Conservation (phyloP, 2,329 filamentous ascomycete species). For the Trichoderma atrobrunneum region DNA sequence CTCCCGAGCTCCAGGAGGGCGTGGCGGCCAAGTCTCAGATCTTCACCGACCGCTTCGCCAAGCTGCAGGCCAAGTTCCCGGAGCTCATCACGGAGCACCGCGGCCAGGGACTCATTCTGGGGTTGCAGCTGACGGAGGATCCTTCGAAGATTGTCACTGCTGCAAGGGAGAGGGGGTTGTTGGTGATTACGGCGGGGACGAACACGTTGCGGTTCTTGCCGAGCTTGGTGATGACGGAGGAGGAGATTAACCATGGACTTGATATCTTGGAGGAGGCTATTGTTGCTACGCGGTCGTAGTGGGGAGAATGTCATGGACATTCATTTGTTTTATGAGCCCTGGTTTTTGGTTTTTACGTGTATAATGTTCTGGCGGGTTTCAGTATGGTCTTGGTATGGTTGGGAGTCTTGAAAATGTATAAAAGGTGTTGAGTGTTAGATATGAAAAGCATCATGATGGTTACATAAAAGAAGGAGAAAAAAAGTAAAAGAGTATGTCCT, state of each 20-base stretch:
- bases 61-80: conserved; percentile 54
- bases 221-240: conserved; percentile 73
- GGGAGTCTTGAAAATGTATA: conserved; percentile 4
- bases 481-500: neutral
- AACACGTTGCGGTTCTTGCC: conserved; percentile 94
- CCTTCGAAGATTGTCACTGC: conserved; percentile 75
- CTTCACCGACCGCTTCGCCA: conserved; percentile 48
- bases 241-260: conserved; percentile 76
- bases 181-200: conserved; percentile 89
- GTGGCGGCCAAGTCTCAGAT: conserved; percentile 64
- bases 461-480: neutral
- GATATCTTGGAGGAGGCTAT: conserved; percentile 70
- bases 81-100: conserved; percentile 73
- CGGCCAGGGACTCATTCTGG: conserved; percentile 81
- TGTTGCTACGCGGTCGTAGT: conserved; percentile 36
- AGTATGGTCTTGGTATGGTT: neutral
- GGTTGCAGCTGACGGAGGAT: conserved; percentile 75
- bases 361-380: neutral
- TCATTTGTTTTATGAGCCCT: neutral
- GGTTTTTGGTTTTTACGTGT: neutral
- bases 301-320: too few relatives aligned
- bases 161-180: conserved; percentile 78
- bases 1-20: conserved; percentile 64
- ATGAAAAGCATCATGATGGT: neutral
- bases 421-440: neutral